Conservation (phyloP, 2,329 filamentous ascomycete genomes). For the Calonectria pseudoturangicola region DNA sequence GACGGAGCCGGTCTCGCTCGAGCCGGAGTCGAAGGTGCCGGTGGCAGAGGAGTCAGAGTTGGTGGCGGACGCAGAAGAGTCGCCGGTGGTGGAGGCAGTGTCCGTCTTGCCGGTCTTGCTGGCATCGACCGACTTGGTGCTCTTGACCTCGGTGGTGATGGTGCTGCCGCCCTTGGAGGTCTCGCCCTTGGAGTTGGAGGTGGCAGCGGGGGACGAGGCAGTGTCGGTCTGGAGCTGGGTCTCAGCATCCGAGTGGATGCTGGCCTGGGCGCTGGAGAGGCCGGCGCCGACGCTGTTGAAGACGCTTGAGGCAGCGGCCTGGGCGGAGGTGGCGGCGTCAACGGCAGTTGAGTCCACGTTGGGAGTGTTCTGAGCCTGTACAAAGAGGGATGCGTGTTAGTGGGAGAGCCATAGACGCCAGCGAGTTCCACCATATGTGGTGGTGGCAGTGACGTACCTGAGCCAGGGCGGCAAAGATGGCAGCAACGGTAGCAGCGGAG, state of each 20-base stretch:
- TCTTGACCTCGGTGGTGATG: conserved; percentile 6
- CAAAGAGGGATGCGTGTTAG: conserved; percentile 21
- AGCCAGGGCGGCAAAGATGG: conserved; percentile 51
- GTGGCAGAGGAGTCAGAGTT: conserved; percentile 50
- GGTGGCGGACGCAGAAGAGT: conserved; percentile 52
- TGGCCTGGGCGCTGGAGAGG: conserved; percentile 20
- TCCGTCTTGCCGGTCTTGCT: conserved; percentile 35
- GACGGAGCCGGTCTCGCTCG: conserved; percentile 29
- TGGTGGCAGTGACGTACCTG: conserved; percentile 25
- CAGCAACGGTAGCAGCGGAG: conserved; percentile 55
- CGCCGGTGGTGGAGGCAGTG: conserved; percentile 29
- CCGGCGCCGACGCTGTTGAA: conserved; percentile 10
- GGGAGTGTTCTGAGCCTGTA: conserved; percentile 27
- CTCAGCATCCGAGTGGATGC: conserved; percentile 13
- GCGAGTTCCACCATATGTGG: too few species aligned
- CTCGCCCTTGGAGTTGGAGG: background rate
- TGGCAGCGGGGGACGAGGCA: background rate
- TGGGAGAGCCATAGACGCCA: background rate
- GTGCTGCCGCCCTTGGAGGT: conserved; percentile 13
- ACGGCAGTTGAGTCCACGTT: conserved; percentile 33
- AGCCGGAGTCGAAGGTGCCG: conserved; percentile 50
- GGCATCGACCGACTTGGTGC: conserved; percentile 35
- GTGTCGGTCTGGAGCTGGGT: conserved; percentile 21
- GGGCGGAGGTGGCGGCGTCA: conserved; percentile 20
- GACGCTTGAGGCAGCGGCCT: conserved; percentile 15